phyloP scores from a whole-genome alignment of 1,284 basidiomycete species.

The Heterobasidion occidentale region DNA sequence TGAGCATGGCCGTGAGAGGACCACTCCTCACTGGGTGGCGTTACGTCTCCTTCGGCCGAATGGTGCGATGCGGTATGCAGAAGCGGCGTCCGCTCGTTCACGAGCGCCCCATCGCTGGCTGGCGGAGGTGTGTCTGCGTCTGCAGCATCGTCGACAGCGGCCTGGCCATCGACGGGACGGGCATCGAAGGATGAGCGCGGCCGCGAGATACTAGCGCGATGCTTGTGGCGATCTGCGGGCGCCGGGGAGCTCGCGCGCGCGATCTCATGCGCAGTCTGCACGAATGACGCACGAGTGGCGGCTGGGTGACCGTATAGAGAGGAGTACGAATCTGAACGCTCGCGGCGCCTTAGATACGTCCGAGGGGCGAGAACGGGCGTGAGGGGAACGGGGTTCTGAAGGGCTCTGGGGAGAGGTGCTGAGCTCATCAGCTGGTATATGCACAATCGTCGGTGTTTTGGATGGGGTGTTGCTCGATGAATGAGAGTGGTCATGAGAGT shows the following conservation, averaged over 20 bases:
- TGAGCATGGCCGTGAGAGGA: constrained; percentile 10
- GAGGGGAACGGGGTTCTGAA: constrained; percentile 6
- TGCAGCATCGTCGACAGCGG: background rate
- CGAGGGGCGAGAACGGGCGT: constrained; percentile 2
- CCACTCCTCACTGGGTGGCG: background rate
- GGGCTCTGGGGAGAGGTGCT: background rate
- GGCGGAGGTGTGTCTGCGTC: background rate
- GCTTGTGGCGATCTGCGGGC: constrained; percentile 24
- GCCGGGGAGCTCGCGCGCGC: constrained; percentile 49
- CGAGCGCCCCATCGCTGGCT: constrained; percentile 1
- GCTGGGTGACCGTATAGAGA: constrained; percentile 78
- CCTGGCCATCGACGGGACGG: background rate
- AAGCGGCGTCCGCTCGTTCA: constrained; percentile 31
- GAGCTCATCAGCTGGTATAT: constrained; percentile 9
- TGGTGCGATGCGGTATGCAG: constrained; percentile 17
- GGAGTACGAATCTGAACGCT: constrained; percentile 46
- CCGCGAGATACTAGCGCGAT: constrained; percentile 22
- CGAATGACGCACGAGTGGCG: constrained; percentile 81
- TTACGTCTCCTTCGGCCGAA: constrained; percentile 5
- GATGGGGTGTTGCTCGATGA: constrained; percentile 17
- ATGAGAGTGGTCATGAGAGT: constrained; percentile 39
- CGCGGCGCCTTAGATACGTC: constrained; percentile 15
- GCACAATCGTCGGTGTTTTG: constrained; percentile 19
- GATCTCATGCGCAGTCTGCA: constrained; percentile 82
- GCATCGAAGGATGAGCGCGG: constrained; percentile 16